phyloP scores from a whole-genome alignment of 2,329 filamentous ascomycete genomes.

The Fonsecaea multimorphosa region DNA sequence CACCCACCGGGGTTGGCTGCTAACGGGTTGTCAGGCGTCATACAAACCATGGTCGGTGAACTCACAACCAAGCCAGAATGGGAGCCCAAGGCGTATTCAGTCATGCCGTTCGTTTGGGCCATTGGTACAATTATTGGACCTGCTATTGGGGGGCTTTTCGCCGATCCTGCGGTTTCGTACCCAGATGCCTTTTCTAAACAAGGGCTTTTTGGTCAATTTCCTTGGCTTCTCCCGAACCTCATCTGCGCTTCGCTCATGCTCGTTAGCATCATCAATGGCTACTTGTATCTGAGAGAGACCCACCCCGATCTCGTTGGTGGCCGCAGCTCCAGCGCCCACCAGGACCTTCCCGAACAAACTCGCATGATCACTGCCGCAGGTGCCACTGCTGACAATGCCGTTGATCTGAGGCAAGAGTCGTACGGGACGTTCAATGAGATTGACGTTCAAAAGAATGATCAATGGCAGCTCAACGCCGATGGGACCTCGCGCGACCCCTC shows the following conservation, averaged over 20 bases:
- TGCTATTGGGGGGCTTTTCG: constrained; percentile 84
- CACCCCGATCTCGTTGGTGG: constrained; percentile 78
- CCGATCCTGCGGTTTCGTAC: constrained; percentile 76
- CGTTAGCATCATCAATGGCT: constrained; percentile 79
- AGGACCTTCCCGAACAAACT: constrained; percentile 64
- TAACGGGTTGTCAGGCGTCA: constrained; percentile 62
- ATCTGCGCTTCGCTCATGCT: constrained; percentile 79
- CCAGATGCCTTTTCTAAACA: constrained; percentile 69
- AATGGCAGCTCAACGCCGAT: constrained; percentile 59
- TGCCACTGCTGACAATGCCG: constrained; percentile 72
- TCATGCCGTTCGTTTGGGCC: constrained; percentile 95
- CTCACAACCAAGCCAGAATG: constrained; percentile 82
- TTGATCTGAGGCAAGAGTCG: constrained; percentile 76
- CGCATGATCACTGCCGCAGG: constrained; percentile 78
- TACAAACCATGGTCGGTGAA: constrained; percentile 92
- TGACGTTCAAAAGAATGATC: constrained; percentile 60
- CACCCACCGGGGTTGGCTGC: background rate
- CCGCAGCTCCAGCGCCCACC: constrained; percentile 48
- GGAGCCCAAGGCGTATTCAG: constrained; percentile 83
- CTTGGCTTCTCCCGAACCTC: constrained; percentile 88
- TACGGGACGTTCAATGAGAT: constrained; percentile 75
- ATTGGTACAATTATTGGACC: constrained; percentile 89
- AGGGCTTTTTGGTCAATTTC: constrained; percentile 76
- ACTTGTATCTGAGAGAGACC: constrained; percentile 82
- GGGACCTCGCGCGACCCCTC: constrained; percentile 47